Conservation (phyloP, 2,329 filamentous ascomycete genomes). For the Periconia macrospinosa region DNA sequence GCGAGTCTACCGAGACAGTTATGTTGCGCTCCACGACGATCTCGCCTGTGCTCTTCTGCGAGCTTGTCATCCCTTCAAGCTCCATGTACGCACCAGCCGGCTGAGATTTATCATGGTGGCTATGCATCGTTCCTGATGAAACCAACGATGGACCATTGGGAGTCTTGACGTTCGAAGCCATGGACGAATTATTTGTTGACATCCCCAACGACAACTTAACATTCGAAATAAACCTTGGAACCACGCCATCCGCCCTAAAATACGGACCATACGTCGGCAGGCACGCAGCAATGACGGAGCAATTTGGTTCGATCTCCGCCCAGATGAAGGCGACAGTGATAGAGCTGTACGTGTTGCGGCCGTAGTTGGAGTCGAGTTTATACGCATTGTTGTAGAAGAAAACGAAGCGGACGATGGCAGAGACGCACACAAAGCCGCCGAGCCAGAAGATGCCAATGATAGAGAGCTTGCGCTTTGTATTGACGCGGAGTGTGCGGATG, state of each 20-base stretch:
- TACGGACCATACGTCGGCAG: conserved; percentile 16
- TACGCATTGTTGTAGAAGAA: conserved; percentile 14
- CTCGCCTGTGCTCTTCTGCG: conserved; percentile 3
- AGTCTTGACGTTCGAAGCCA: not conserved
- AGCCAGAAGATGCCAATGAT: conserved; percentile 21
- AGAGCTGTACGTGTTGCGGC: conserved; percentile 12
- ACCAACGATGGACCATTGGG: not conserved
- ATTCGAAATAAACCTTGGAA: not conserved
- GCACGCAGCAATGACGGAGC: conserved; percentile 16
- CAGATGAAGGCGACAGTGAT: conserved; percentile 18
- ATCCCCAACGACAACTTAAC: not conserved
- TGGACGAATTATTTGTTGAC: not conserved
- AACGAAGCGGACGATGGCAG: conserved; percentile 16
- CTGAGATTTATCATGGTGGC: not conserved
- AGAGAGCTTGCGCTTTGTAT: conserved; percentile 13
- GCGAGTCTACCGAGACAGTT: not conserved
- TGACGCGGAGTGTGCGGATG: conserved; percentile 10
- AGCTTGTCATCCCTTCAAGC: conserved; percentile 6
- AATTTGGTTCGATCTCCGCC: conserved; percentile 18
- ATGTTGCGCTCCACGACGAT: not conserved
- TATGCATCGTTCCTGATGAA: not conserved
- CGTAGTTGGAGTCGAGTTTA: conserved; percentile 6
- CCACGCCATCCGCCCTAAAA: conserved; percentile 6
- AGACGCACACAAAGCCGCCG: conserved; percentile 17
- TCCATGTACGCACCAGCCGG: conserved; percentile 7